A percentile compares a stretch with the other conserved stretches of the same genome.
These are phyloP conservation scores for Xylaria sp. DNA, from an alignment of 2,329 filamentous ascomycete genomes.

Conservation along the genomic window DNA sequence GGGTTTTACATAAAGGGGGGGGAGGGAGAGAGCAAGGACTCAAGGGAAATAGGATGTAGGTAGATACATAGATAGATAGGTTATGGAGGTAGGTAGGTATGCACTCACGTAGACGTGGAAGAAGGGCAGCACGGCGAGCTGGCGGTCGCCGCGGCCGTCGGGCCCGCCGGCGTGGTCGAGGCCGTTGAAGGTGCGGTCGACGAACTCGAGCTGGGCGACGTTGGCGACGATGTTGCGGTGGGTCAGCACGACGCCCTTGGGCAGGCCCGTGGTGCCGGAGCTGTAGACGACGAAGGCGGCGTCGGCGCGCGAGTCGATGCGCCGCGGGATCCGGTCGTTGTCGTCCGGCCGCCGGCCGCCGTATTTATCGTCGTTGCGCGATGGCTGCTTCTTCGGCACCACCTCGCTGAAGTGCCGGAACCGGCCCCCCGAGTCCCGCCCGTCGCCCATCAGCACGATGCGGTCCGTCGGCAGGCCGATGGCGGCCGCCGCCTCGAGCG, in stretches of 20 bases:
- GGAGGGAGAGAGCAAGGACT: too few relatives aligned
- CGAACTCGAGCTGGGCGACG: slow-evolving; percentile 55
- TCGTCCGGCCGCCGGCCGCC: too few relatives aligned
- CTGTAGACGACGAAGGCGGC: slow-evolving; percentile 86
- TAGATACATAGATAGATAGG: neutral
- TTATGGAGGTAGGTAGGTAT: neutral
- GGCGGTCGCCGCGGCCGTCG: slow-evolving; percentile 67
- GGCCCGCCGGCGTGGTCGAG: slow-evolving; percentile 56
- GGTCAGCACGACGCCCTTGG: slow-evolving; percentile 87
- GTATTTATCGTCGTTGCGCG: too few relatives aligned
- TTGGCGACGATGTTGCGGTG: slow-evolving; percentile 85
- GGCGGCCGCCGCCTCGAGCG: slow-evolving; percentile 66
- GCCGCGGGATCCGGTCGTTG: slow-evolving; percentile 44
- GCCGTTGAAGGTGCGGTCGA: slow-evolving; percentile 60
- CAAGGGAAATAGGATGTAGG: too few relatives aligned
- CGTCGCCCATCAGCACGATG: slow-evolving; percentile 77
- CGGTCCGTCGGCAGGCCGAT: slow-evolving; percentile 72
- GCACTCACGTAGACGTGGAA: slow-evolving; percentile 82
- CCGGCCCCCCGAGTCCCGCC: slow-evolving; percentile 57
- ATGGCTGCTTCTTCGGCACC: too few relatives aligned
- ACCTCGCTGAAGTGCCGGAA: slow-evolving; percentile 76
- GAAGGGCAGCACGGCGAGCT: slow-evolving; percentile 82
- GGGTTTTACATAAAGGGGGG: too few relatives aligned
- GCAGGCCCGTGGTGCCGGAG: slow-evolving; percentile 85
- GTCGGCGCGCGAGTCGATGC: slow-evolving; percentile 71